These are phyloP conservation scores for Aeminium ludgeri DNA, from an alignment of 495 filamentous ascomycete species.

Conservation along the genomic window DNA sequence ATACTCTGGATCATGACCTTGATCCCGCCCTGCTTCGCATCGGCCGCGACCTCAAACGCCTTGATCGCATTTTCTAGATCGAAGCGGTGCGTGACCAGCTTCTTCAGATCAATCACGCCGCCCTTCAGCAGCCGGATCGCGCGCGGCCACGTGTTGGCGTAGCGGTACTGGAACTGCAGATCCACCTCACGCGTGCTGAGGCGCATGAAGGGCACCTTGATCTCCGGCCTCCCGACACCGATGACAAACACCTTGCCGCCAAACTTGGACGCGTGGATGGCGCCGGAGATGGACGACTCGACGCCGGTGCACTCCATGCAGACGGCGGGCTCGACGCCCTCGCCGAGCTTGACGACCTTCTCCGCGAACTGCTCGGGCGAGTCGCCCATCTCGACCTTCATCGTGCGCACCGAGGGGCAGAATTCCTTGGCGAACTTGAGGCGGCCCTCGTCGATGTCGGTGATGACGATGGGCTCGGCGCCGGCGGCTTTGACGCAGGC, in stretches of 20 bases:
- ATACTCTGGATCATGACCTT: constrained; percentile 77
- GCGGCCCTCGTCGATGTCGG: constrained; percentile 76
- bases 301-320: constrained; percentile 84
- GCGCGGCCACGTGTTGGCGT: constrained; percentile 86
- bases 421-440: constrained; percentile 67
- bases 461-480: constrained; percentile 73
- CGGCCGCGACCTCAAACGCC: constrained; percentile 72
- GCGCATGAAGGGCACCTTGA: constrained; percentile 86
- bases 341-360: constrained; percentile 46
- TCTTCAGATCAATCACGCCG: constrained; percentile 60
- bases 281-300: constrained; percentile 69
- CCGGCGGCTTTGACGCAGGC: constrained; percentile 70
- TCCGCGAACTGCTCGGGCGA: constrained; percentile 54
- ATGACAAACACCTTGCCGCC: constrained; percentile 90
- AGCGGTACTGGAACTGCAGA: constrained; percentile 88
- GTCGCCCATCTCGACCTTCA: constrained; percentile 51
- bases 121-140: constrained; percentile 77
- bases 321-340: constrained; percentile 56
- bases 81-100: constrained; percentile 77
- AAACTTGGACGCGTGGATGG: constrained; percentile 78
- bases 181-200: constrained; percentile 81
- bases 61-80: constrained; percentile 68
- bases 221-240: constrained; percentile 85
- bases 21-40: constrained; percentile 84
- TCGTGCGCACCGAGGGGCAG: constrained; percentile 54